These are phyloP conservation scores for Infundibulicybe gibba DNA, from an alignment of 768 basidiomycete genomes.

Conservation along the genomic window DNA sequence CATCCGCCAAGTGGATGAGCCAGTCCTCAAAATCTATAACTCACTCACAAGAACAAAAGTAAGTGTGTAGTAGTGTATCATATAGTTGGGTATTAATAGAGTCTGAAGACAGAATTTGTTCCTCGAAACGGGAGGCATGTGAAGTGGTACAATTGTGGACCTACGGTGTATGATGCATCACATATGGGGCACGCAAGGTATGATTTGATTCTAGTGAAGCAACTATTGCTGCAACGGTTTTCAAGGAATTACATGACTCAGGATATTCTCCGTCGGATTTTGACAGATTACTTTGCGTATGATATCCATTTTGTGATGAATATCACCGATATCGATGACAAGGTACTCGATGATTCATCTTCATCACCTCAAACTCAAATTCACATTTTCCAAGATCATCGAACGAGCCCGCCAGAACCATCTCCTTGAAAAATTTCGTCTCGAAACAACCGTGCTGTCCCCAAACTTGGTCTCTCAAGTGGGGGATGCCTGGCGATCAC, in stretches of 20 bases:
- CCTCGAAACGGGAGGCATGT: slow-evolving; percentile 66
- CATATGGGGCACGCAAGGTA: slow-evolving; percentile 99
- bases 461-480: slow-evolving; percentile 54
- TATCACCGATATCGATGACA: slow-evolving; percentile 98
- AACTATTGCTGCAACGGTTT: slow-evolving; percentile 5
- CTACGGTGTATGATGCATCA: slow-evolving; percentile 96
- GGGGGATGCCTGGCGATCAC: slow-evolving; percentile 60
- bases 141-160: slow-evolving; percentile 99
- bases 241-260: slow-evolving; percentile 94
- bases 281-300: slow-evolving; percentile 95
- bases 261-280: slow-evolving; percentile 84
- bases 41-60: slow-evolving; percentile 92
- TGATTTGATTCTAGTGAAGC: slow-evolving; percentile 7
- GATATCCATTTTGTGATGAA: slow-evolving; percentile 99
- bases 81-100: slow-evolving; percentile 9
- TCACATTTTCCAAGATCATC: slow-evolving; percentile 67
- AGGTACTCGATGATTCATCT: slow-evolving; percentile 46
- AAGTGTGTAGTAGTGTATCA: slow-evolving; percentile 14
- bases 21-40: slow-evolving; percentile 84
- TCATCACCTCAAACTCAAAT: slow-evolving; percentile 3
- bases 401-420: slow-evolving; percentile 81
- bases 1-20: slow-evolving; percentile 41
- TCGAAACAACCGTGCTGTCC: slow-evolving; percentile 51
- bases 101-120: slow-evolving; percentile 67
- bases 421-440: slow-evolving; percentile 59